Conservation (phyloP, 371 early-diverging fungal species). For the Caulochytrium protostelioides region DNA sequence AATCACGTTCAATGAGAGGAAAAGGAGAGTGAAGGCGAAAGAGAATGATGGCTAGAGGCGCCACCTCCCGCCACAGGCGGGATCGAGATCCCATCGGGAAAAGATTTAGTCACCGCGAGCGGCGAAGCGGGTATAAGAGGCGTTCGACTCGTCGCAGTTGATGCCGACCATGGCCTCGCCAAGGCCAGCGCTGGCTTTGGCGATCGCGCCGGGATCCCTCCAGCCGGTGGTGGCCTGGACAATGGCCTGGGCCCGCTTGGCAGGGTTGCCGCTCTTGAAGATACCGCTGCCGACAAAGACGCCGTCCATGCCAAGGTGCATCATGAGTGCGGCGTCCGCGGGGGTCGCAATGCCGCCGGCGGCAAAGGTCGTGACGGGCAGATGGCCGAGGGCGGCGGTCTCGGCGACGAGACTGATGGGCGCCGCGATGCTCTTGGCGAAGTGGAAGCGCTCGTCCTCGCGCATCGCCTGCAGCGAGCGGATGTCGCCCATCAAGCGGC, state of each 20-base stretch:
- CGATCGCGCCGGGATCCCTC: slow-evolving; percentile 66
- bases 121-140: no score
- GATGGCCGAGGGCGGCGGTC: slow-evolving; percentile 63
- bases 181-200: slow-evolving; percentile 71
- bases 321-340: slow-evolving; percentile 90
- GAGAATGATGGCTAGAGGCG: no score
- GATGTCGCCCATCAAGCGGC: slow-evolving; percentile 67
- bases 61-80: no score
- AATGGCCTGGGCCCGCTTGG: slow-evolving; percentile 85
- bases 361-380: slow-evolving; percentile 94
- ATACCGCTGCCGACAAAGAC: slow-evolving; percentile 47
- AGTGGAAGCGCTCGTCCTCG: slow-evolving; percentile 39
- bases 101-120: no score
- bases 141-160: no score
- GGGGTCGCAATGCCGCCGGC: slow-evolving; percentile 91
- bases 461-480: slow-evolving; percentile 29
- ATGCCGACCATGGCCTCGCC: slow-evolving; percentile 96
- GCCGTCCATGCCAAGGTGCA: slow-evolving; percentile 94
- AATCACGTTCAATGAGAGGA: no score
- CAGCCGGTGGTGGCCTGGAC: slow-evolving; percentile 91
- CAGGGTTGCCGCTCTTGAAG: slow-evolving; percentile 59
- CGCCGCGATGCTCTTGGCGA: slow-evolving; percentile 82
- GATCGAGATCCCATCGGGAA: no score
- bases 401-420: slow-evolving; percentile 73
- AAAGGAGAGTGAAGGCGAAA: no score